Evolutionary conservation across 257 asterid species (phyloP), one percentile per base, ranked within the genome.

Genomic region (Nicotiana attenuata): DNA sequence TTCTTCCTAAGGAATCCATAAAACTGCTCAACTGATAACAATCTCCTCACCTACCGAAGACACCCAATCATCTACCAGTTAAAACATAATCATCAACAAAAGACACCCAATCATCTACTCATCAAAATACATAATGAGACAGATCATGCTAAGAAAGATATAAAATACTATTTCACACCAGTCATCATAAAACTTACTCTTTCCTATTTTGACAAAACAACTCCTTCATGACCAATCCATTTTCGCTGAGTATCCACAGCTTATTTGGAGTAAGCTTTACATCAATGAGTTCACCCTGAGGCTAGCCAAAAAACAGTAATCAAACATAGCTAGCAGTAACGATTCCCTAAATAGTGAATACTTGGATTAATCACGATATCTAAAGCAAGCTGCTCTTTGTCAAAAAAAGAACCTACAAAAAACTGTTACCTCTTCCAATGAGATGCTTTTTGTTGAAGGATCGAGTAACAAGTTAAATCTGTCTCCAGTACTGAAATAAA

Each of bases 231-330:
- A 92, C 81, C 83, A 96, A 90, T 76, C 90, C 92, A 71, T 88
- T 92, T 87, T 92, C 97, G 83, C 90, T 92, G 67, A 96, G 97
- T 83, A 94, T 87, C 97, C 97, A 96, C 83, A 94, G 88, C 83
- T 89, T 86, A 85, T 88, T 84, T 17, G 90, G 87, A 67, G 92
- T 82, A 83, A 96, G 90, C 82, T 86, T 92, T 84, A 96, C 91
- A 88, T 96, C 99, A 84, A 94, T 81, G 33, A 85, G 88, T 83
- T 85, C 95, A 82, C 88, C 97, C 98, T 96, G 82, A 50, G 61
- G 75, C 61, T 75, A 83, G 80, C 77, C 89, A 85, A 11, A 79
- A 55, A 68, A 57, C 71, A 15, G n/a, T 45, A 50, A 22, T 57
- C 38, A 80, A 80, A 50, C 63, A 50, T 50, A 65, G 5, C 28